Evolutionary conservation across 345 rosid genomes (phyloP).

Genomic region (Kernera saxatilis): DNA sequence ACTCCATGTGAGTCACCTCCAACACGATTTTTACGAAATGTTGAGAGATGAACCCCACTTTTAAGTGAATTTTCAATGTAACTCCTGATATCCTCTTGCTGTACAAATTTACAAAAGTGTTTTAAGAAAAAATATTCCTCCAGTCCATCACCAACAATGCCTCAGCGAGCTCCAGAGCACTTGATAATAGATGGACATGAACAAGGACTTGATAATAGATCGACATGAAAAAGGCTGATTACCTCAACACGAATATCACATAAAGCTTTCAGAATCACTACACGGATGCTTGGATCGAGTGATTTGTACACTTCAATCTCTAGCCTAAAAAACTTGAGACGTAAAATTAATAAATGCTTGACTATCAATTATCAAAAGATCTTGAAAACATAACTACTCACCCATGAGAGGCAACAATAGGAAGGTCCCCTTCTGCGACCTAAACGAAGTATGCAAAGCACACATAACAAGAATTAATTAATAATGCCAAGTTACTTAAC

Average conservation of each 20-base stretch:
- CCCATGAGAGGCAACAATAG: conserved; percentile 92
- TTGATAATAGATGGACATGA: neutral
- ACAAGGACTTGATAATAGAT: neutral
- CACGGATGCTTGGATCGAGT: conserved; percentile 86
- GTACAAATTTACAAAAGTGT: conserved; percentile 20
- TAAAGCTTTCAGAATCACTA: conserved; percentile 82
- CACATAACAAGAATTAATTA: neutral
- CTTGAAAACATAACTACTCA: conserved; percentile 36
- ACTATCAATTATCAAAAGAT: neutral
- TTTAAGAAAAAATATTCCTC: neutral
- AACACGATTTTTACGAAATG: conserved; percentile 75
- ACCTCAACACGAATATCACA: conserved; percentile 99
- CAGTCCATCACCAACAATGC: neutral
- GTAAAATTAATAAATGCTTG: conserved; percentile 12
- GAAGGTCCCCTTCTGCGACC: conserved; percentile 97
- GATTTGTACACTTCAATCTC: conserved; percentile 76
- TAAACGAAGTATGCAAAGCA: conserved; percentile 30
- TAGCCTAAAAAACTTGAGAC: conserved; percentile 38
- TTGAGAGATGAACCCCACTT: conserved; percentile 65
- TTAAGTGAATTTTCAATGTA: conserved; percentile 80
- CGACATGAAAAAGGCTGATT: conserved; percentile 1
- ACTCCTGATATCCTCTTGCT: conserved; percentile 93
- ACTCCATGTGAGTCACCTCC: conserved; percentile 93
- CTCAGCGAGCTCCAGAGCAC: neutral
- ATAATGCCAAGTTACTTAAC: neutral